phyloP scores from a whole-genome alignment of 2,329 filamentous ascomycete species.

The Leptosphaerulina australis region DNA sequence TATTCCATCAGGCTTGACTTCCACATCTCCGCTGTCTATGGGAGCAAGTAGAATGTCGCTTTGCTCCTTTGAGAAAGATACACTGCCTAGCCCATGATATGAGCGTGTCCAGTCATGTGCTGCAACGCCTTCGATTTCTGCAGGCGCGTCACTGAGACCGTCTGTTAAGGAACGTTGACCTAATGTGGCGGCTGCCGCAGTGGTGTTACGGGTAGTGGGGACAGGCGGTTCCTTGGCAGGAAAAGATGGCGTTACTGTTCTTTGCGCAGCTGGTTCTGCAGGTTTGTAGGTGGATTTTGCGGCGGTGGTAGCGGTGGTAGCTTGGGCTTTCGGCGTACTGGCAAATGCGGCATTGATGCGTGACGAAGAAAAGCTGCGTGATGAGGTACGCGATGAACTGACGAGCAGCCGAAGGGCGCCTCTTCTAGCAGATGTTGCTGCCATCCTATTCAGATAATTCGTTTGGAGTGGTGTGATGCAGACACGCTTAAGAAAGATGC shows the following conservation, averaged over 20 bases:
- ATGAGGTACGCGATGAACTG: constrained; percentile 22
- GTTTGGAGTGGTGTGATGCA: neutral
- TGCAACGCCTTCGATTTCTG: constrained; percentile 55
- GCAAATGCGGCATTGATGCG: constrained; percentile 33
- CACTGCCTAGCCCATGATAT: constrained; percentile 76
- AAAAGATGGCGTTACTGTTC: constrained; percentile 37
- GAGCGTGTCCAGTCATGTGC: constrained; percentile 82
- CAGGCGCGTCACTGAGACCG: constrained; percentile 58
- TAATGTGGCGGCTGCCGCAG: constrained; percentile 33
- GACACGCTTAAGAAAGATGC: constrained; percentile 5
- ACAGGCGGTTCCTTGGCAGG: constrained; percentile 43
- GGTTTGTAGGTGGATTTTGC: constrained; percentile 21
- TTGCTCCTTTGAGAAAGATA: constrained; percentile 73
- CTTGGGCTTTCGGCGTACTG: constrained; percentile 27
- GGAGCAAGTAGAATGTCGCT: constrained; percentile 71
- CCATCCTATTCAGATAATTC: constrained; percentile 24
- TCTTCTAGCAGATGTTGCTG: constrained; percentile 26
- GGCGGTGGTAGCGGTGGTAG: constrained; percentile 20
- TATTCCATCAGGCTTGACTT: constrained; percentile 97
- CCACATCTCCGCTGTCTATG: constrained; percentile 75
- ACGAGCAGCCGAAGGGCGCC: constrained; percentile 29
- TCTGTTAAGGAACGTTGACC: constrained; percentile 53
- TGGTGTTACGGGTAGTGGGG: constrained; percentile 39
- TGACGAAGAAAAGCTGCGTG: constrained; percentile 33
- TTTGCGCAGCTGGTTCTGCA: constrained; percentile 22